Evolutionary conservation across 441 rosid species (phyloP).

Genomic region (Adansonia gregorii): DNA sequence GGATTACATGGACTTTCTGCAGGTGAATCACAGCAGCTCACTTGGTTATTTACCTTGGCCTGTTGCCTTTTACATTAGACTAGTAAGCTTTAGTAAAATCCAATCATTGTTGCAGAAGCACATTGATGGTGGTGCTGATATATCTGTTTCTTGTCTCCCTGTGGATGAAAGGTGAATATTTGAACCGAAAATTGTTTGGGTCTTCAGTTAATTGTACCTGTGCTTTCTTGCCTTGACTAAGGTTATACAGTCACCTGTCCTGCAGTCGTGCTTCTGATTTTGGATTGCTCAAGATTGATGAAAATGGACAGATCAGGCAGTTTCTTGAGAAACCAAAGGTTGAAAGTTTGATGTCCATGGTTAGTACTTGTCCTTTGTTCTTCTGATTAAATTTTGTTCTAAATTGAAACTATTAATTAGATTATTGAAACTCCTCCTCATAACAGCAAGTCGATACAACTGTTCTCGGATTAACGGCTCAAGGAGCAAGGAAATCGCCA

Average conservation of each 20-base stretch:
- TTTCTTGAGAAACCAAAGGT: constrained; percentile 88
- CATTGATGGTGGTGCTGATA: constrained; percentile 71
- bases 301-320: constrained; percentile 60
- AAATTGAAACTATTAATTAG: neutral
- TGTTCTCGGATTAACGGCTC: constrained; percentile 62
- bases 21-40: constrained; percentile 45
- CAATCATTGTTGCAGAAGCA: constrained; percentile 62
- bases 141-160: constrained; percentile 76
- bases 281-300: constrained; percentile 82
- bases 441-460: constrained; percentile 72
- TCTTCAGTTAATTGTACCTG: neutral
- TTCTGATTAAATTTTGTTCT: neutral
- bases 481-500: constrained; percentile 67
- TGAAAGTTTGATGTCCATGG: constrained; percentile 77
- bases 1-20: constrained; percentile 87
- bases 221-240: neutral
- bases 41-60: neutral
- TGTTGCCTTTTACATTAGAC: neutral
- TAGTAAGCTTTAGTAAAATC: neutral
- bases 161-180: constrained; percentile 63
- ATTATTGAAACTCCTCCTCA: constrained; percentile 25
- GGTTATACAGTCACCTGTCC: neutral
- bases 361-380: constrained; percentile 32
- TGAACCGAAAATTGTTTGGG: neutral
- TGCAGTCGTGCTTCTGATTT: constrained; percentile 88